A percentile compares a stretch with the other conserved stretches of the same genome.
Evolutionary conservation across 768 basidiomycete species (phyloP).

Genomic region (Postia placenta): DNA sequence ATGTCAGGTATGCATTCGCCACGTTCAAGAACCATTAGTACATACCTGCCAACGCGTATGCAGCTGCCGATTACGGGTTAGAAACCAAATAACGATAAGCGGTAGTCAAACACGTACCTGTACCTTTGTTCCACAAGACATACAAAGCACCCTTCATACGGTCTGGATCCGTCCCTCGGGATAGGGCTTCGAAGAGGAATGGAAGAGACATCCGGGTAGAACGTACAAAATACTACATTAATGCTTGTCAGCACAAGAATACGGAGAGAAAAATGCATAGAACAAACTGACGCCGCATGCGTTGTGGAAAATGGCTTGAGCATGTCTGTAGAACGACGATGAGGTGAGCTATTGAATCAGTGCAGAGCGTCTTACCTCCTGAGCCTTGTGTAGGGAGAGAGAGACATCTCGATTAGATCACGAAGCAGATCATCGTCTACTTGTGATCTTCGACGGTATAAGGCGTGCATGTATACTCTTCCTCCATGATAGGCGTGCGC

Average conservation of each 20-base stretch:
- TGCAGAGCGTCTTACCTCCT: slow-evolving; percentile 67
- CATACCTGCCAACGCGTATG: slow-evolving; percentile 65
- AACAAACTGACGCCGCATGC: slow-evolving; percentile 50
- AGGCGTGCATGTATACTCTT: slow-evolving; percentile 69
- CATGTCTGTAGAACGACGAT: slow-evolving; percentile 41
- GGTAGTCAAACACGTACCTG: no score
- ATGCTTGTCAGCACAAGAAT: slow-evolving; percentile 4
- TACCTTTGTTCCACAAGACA: slow-evolving; percentile 67
- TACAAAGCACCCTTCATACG: slow-evolving; percentile 94
- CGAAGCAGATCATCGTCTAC: slow-evolving; percentile 66
- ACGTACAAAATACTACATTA: slow-evolving; percentile 56
- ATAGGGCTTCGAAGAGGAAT: slow-evolving; percentile 51
- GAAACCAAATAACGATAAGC: no score
- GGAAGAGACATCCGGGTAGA: slow-evolving; percentile 65
- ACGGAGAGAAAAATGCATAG: not conserved
- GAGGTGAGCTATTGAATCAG: no score
- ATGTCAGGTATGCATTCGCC: not conserved
- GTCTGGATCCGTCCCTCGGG: slow-evolving; percentile 80
- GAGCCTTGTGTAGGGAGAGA: slow-evolving; percentile 76
- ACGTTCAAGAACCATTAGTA: not conserved
- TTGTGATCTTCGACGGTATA: slow-evolving; percentile 67
- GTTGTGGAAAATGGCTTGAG: slow-evolving; percentile 59
- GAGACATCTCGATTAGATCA: slow-evolving; percentile 66
- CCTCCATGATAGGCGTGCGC: slow-evolving; percentile 75
- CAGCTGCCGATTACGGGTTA: no score